Evolutionary conservation across 495 filamentous ascomycete genomes (phyloP), one percentile per base, ranked within the genome.

Genomic region (Mytilinidion resinicola): DNA sequence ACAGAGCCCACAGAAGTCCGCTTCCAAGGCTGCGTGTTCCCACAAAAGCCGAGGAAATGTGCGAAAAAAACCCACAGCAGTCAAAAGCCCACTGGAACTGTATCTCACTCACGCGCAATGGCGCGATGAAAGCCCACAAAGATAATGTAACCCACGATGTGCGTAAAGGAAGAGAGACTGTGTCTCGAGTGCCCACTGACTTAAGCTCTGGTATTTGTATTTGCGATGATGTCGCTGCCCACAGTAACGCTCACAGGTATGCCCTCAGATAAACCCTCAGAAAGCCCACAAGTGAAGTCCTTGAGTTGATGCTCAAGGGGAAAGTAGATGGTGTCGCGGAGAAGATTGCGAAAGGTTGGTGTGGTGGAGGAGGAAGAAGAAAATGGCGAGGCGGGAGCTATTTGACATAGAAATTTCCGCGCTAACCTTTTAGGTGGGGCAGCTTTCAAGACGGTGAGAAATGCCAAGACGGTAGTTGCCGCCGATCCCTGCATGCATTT

Each of bases 11-110:
- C 68, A 69, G 68, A 59, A 65, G 62, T 56, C 56, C 57, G 53
- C 55, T 42, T 67, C 68, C 67, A 66, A 70, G 70, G 72, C 70
- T 44, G 36, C 46, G 72, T 69, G 72, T 74, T 73, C 72, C 72
- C 72, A 73, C 72, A 74, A 74, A 61, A 21, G 68, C 68, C 68
- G 68, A 68, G 68, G 66, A 59, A 58, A 57, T 53, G 60, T 61
- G 35, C 51, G 33, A 38, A 63, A 60, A 30, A 64, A 61, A 15
- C 65, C 64, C 64, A 57, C 67, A 62, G 64, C 58, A 64, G 58
- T 62, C 49, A 62, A 60, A 65, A 65, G 62, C 65, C 62, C 51
- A 59, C 56, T 63, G 51, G 34, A 43, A 19, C 56, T 60, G 43
- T 56, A 60, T 34, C 37, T 53, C 51, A 34, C 51, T 61, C 60